Evolutionary conservation across 257 asterid genomes (phyloP).

Genomic region (Solanum chmielewskii): DNA sequence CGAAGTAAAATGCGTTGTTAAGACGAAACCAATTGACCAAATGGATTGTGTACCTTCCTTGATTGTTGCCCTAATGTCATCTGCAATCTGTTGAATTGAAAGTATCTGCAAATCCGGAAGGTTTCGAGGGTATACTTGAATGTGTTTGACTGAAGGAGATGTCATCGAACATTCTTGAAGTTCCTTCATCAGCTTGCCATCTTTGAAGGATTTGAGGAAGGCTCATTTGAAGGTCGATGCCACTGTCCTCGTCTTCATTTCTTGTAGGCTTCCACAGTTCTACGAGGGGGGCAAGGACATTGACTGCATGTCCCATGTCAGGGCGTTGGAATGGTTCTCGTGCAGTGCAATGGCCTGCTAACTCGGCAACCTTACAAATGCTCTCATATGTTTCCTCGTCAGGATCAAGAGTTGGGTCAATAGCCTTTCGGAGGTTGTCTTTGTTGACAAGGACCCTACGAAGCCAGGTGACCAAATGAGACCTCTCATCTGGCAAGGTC

Average conservation of each 20-base stretch:
- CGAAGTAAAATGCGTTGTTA: not conserved
- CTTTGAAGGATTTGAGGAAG: constrained; percentile 81
- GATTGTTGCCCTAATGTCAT: constrained; percentile 18
- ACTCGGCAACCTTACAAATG: constrained; percentile 71
- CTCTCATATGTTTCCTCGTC: constrained; percentile 70
- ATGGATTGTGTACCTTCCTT: not conserved
- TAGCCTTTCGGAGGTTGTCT: constrained; percentile 61
- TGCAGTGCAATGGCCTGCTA: constrained; percentile 93
- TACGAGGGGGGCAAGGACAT: constrained; percentile 72
- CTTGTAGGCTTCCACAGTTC: constrained; percentile 78
- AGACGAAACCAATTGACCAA: not conserved
- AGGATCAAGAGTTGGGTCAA: constrained; percentile 52
- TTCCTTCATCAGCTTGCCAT: constrained; percentile 93
- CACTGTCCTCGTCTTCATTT: constrained; percentile 50
- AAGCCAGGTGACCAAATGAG: constrained; percentile 90
- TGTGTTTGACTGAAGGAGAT: constrained; percentile 55
- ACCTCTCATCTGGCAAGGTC: constrained; percentile 66
- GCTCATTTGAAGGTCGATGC: constrained; percentile 68
- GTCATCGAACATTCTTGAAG: constrained; percentile 86
- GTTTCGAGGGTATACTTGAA: constrained; percentile 72
- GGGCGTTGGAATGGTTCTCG: constrained; percentile 87
- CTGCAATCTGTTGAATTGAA: constrained; percentile 71
- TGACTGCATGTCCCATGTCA: constrained; percentile 92
- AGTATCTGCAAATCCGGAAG: constrained; percentile 60
- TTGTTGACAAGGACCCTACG: constrained; percentile 74